These are phyloP conservation scores for Coffea humblotiana DNA, from an alignment of 305 asterid genomes.

Conservation along the genomic window DNA sequence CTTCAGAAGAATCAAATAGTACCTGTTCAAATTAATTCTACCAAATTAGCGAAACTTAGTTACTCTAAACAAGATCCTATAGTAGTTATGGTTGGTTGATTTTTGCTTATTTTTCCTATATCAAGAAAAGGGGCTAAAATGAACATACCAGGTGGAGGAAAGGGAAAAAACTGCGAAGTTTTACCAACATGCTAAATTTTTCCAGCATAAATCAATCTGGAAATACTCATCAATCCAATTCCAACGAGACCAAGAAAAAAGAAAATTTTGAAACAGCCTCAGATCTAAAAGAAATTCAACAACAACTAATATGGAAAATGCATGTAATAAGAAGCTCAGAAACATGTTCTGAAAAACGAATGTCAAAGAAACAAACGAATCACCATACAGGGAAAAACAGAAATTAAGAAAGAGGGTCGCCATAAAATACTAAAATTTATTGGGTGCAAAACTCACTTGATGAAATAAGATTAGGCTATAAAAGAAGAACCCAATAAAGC, in stretches of 20 bases:
- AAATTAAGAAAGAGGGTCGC: background rate
- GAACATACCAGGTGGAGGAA: background rate
- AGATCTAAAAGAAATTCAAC: conserved; percentile 15
- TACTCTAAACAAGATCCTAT: background rate
- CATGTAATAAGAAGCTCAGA: background rate
- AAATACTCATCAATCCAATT: background rate
- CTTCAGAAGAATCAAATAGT: background rate
- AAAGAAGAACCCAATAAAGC: background rate
- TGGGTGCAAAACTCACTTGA: conserved; percentile 16
- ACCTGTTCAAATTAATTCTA: background rate
- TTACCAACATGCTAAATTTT: background rate
- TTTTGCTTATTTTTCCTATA: background rate
- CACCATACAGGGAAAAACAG: background rate
- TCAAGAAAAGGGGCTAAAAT: background rate
- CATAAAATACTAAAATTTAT: background rate
- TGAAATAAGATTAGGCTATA: background rate
- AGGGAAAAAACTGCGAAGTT: background rate
- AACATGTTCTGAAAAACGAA: background rate
- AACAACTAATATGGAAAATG: background rate
- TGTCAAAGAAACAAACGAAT: background rate
- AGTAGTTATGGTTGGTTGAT: background rate
- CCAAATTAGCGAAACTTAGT: background rate
- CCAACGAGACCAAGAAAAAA: background rate
- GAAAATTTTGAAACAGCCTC: background rate
- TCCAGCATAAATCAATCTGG: background rate